phyloP scores from a whole-genome alignment of 371 early-diverging fungal species.

The Umbelopsis sp. region DNA sequence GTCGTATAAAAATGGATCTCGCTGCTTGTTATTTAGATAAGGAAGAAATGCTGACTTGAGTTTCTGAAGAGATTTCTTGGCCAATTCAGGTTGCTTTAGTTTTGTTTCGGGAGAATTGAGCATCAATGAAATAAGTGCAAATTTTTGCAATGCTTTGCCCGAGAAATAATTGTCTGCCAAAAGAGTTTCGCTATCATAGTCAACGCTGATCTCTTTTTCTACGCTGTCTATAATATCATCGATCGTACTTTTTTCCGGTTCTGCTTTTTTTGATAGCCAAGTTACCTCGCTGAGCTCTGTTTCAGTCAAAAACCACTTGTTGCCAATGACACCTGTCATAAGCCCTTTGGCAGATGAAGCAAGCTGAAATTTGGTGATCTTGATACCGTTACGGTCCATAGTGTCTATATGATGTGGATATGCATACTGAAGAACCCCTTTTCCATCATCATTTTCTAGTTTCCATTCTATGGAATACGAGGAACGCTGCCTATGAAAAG shows the following conservation, averaged over 20 bases:
- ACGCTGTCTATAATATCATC: conserved; percentile 43
- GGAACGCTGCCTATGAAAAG: conserved; percentile 24
- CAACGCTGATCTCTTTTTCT: conserved; percentile 42
- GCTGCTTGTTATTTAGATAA: conserved; percentile 59
- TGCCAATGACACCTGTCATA: conserved; percentile 65
- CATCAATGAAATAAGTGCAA: conserved; percentile 68
- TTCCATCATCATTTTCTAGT: conserved; percentile 31
- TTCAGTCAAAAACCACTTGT: conserved; percentile 62
- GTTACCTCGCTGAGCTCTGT: conserved; percentile 32
- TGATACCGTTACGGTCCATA: conserved; percentile 28
- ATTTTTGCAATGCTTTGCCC: conserved; percentile 73
- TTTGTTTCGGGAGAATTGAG: conserved; percentile 48
- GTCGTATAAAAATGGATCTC: conserved; percentile 68
- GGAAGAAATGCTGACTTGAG: conserved; percentile 54
- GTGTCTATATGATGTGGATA: conserved; percentile 61
- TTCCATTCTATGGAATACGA: conserved; percentile 56
- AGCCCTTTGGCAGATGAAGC: conserved; percentile 67
- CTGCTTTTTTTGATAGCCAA: conserved; percentile 43
- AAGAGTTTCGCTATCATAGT: conserved; percentile 44
- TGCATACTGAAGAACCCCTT: conserved; percentile 44
- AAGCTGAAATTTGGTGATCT: conserved; percentile 29
- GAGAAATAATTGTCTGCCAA: conserved; percentile 70
- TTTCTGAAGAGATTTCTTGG: conserved; percentile 38
- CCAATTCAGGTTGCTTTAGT: conserved; percentile 43
- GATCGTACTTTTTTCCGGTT: conserved; percentile 36